Base-by-base conservation (phyloP, 768 basidiomycete genomes). In the Panus rudis region DNA sequence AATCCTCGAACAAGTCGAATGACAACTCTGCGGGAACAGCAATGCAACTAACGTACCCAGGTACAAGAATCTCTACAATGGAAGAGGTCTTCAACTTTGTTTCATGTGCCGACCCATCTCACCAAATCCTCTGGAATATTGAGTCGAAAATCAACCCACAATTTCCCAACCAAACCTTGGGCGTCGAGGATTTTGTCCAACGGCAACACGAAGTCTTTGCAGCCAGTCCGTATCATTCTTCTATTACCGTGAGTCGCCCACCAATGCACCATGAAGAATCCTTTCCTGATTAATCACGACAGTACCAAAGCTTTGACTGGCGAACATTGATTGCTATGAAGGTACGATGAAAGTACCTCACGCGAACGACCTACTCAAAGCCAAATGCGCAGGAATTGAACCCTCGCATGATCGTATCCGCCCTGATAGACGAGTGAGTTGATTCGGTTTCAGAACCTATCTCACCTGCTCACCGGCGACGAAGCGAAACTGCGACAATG, bases 261-360 rank as follows among this genome's bases (percentile, higher is more conserved):
- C 22, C 43, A 7, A 32, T 20, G 6, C 21, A 7, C 39, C 20
- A 24, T 28, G 3, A 21, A 22, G 32, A 17, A 16, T 21, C 27
- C 23, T 28, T 4, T 7, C 3, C 20, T 25, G 7, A 28, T 25
- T n/a, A 19, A 23, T 49, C 34, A 42, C 34, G 19, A 6, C 50
- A 87, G 84, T 85, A 76, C 50, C 84, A 91, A 65, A 84, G 83
- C 52, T 87, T 88, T 52, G 81, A 87, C 57, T 90, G 88, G 87
- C 70, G 85, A 52, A 80, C 84, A 12, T 58, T 90, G 12, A 58
- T 84, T 38, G 71, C 64, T 19, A 87, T 88, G 81, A 84, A 83
- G 72, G 78, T 73, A 49, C n/a, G 50, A 44, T 3, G 17, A 4
- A 6, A 23, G 38, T 21, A 14, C 12, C 6, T 21, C 21, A 21